Evolutionary conservation across 1,284 basidiomycete species (phyloP), one percentile per base, ranked within the genome.

Genomic region (Rhodotorula sp.): DNA sequence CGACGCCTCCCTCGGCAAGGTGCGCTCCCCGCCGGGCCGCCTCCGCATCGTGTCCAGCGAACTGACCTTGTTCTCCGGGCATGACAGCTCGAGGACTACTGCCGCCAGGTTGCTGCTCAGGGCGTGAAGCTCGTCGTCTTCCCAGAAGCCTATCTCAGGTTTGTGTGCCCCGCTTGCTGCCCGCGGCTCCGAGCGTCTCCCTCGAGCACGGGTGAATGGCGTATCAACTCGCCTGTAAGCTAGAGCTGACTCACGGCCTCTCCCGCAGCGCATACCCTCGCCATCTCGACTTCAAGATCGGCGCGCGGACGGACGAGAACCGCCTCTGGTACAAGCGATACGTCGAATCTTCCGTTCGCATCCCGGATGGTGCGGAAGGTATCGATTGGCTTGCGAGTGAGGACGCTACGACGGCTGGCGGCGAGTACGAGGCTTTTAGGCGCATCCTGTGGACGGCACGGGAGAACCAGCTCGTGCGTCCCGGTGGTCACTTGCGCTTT

Each of bases 41-140:
- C 32, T 17, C 13, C n/a, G n/a, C 1, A 0, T 8, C 53, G 53
- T 19, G 17, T 10, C 15, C 50, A 12, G 29, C 48, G 19, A 50
- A 15, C 50, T 51, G 12, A 51, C 50, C n/a, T 15, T 29, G 4
- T 4, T 12, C 27, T 29, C 13, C n/a, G n/a, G 13, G 3, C 27
- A 13, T n/a, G 15, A n/a, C 37, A 58, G 56, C 22, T 58, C 25
- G 39, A n/a, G 7, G 37, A 58, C 37, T 58, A 58, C 53, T 41
- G 56, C n/a, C 39, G 56, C 0, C 27, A 44, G 13, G 53, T 22
- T 1, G 60, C 66, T 70, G 83, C 86, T 56, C 85, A 87, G 72
- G 82, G 82, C 7, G 82, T 85, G 0, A 85, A 88, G 76, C 79
- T 91, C 3, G 87, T 85, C 37, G 87, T 90, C 25, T 89, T 91